phyloP scores from a whole-genome alignment of 2,329 filamentous ascomycete species.

The Gyromitra esculenta region DNA sequence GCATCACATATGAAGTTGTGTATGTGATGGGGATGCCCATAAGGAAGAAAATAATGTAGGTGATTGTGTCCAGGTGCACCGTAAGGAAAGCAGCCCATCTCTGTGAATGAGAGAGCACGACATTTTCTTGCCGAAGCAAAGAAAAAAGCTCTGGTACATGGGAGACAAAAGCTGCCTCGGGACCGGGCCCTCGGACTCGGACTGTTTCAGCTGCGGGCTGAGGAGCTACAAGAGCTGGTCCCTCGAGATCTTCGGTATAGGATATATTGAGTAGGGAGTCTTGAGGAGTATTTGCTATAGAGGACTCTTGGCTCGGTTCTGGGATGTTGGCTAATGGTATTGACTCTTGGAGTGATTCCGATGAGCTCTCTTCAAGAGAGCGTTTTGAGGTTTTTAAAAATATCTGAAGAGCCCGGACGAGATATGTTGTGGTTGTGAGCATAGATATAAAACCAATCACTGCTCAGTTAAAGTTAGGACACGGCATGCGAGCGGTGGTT shows the following conservation, averaged over 20 bases:
- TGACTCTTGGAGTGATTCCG: conserved; percentile 62
- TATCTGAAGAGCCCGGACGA: conserved; percentile 67
- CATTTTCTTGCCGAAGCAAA: conserved; percentile 37
- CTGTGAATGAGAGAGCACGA: conserved; percentile 64
- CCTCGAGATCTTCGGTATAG: background rate
- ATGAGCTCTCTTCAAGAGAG: conserved; percentile 64
- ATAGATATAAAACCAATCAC: conserved; percentile 68
- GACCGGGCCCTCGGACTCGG: conserved; percentile 51
- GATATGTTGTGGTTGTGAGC: conserved; percentile 66
- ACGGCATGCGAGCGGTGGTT: background rate
- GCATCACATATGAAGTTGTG: conserved; percentile 65
- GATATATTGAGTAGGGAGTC: conserved; percentile 47
- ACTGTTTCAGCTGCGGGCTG: conserved; percentile 50
- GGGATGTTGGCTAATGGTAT: conserved; percentile 63
- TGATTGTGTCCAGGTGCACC: conserved; percentile 63
- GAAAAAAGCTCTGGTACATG: conserved; percentile 7
- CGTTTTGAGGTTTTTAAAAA: conserved; percentile 66
- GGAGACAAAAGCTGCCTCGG: conserved; percentile 11
- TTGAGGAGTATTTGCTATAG: background rate
- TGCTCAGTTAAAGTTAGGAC: conserved; percentile 55
- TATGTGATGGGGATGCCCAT: conserved; percentile 69
- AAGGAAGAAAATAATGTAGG: conserved; percentile 65
- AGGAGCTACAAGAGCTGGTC: conserved; percentile 23
- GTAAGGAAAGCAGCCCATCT: conserved; percentile 65
- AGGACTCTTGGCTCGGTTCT: conserved; percentile 42